Conservation (phyloP, 805 yeast genomes). For the Starmerella floricola region DNA sequence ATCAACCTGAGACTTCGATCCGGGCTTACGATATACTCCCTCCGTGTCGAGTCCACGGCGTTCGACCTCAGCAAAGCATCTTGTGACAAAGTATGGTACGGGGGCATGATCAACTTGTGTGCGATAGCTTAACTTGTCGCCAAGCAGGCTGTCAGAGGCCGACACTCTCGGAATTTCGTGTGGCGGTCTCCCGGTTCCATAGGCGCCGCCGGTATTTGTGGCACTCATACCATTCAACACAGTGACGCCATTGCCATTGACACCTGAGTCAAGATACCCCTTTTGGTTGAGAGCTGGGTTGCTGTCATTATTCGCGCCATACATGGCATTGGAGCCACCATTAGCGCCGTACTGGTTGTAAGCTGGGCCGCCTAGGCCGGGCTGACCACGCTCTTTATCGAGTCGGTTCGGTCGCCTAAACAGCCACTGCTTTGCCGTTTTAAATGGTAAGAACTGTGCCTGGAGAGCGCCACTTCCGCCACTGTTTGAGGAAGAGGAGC, state of each 20-base stretch:
- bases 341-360: background rate
- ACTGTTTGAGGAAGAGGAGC: background rate
- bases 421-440: slow-evolving; percentile 17
- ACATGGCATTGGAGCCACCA: background rate
- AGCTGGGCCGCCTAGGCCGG: background rate
- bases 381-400: background rate
- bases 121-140: slow-evolving; percentile 49
- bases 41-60: slow-evolving; percentile 60
- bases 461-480: background rate
- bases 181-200: no score
- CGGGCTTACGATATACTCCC: slow-evolving; percentile 86
- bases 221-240: background rate
- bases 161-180: no score
- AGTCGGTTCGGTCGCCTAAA: slow-evolving; percentile 12
- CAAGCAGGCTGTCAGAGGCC: slow-evolving; percentile 10
- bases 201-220: background rate
- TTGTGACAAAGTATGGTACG: slow-evolving; percentile 60
- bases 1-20: slow-evolving; percentile 58
- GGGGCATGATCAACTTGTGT: slow-evolving; percentile 44
- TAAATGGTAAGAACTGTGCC: slow-evolving; percentile 12
- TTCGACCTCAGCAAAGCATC: slow-evolving; percentile 70
- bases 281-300: background rate
- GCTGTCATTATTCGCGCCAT: background rate
- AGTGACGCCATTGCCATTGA: background rate
- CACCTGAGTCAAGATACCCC: background rate